Base-by-base conservation (phyloP, 2,329 filamentous ascomycete genomes). In the Cladosporium velox region DNA sequence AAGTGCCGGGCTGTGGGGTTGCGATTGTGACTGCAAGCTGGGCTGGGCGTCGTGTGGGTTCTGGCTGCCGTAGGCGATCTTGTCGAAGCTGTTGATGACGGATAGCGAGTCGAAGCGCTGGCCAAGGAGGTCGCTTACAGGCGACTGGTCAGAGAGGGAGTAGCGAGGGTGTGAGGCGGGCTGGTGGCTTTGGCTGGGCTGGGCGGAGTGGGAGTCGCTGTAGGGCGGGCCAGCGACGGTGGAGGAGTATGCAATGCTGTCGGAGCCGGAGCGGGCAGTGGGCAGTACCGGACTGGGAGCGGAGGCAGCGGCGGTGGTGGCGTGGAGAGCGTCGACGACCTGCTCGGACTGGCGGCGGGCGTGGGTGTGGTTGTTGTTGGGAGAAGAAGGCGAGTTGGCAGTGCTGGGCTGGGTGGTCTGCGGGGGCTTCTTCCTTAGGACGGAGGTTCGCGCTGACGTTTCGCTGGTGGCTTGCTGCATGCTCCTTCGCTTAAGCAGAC, bases 81-180 rank as follows among this genome's bases (percentile, higher is more conserved):
- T 72, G 72, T 76, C 72, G 69, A 78, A 73, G 70, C 74, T 77
- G 70, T 75, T 72, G 70, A 77, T 72, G 67, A 79, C 71, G 65
- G 74, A 73, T 62, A 74, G 74, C 65, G 73, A 72, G 74, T 79
- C 78, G 73, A 81, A 81, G 67, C 77, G 74, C 67, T 73, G 71
- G 65, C 79, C 80, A 66, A 79, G 72, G 59, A 79, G 73, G 63
- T 78, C 77, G 63, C 71, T 67, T 47, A 47, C 41, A 26, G 72
- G 71, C 62, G 71, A 69, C 71, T 74, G 72, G 55, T 76, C 75
- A 59, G 72, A 75, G 65, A 76, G 69, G 34, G 76, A 75, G 66
- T 70, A 69, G 24, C 71, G 73, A 21, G 54, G 34, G 35, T 64
- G 59, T n/a, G 64, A 59, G 62, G 30, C 55, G 30, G 65, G 30